phyloP scores from a whole-genome alignment of 495 filamentous ascomycete species.

The Podospora pseudopauciseta region DNA sequence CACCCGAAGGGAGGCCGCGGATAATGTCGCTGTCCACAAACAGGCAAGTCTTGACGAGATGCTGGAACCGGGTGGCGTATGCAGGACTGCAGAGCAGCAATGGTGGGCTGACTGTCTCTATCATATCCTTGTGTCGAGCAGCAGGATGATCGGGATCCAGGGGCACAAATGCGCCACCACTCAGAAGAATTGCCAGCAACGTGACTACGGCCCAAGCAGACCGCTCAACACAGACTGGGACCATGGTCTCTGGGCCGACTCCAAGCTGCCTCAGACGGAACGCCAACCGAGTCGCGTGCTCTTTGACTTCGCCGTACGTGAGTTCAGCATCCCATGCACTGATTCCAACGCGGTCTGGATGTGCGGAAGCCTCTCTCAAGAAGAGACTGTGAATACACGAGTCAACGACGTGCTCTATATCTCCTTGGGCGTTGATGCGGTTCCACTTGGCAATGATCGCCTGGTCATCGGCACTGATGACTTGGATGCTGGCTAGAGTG shows the following conservation, averaged over 20 bases:
- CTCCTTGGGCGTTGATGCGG: not conserved
- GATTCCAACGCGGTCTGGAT: slow-evolving; percentile 29
- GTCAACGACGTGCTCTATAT: slow-evolving; percentile 17
- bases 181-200: slow-evolving; percentile 47
- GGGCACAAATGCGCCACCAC: slow-evolving; percentile 54
- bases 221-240: slow-evolving; percentile 57
- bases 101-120: slow-evolving; percentile 30
- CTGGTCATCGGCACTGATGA: slow-evolving; percentile 22
- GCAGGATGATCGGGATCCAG: slow-evolving; percentile 54
- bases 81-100: slow-evolving; percentile 27
- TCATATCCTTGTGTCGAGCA: slow-evolving; percentile 41
- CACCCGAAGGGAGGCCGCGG: slow-evolving; percentile 10
- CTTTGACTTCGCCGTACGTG: slow-evolving; percentile 50
- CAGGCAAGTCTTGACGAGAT: slow-evolving; percentile 11
- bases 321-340: slow-evolving; percentile 57
- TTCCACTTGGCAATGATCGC: slow-evolving; percentile 23
- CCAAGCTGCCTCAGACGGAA: slow-evolving; percentile 34
- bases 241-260: slow-evolving; percentile 46
- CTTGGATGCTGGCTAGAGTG: slow-evolving; percentile 19
- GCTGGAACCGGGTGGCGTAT: slow-evolving; percentile 13
- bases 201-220: slow-evolving; percentile 48
- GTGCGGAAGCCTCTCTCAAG: slow-evolving; percentile 41
- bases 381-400: slow-evolving; percentile 38
- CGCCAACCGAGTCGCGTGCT: slow-evolving; percentile 35
- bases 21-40: slow-evolving; percentile 16